Evolutionary conservation across 2,329 filamentous ascomycete genomes (phyloP).

Genomic region (Aspergillus japonicus): DNA sequence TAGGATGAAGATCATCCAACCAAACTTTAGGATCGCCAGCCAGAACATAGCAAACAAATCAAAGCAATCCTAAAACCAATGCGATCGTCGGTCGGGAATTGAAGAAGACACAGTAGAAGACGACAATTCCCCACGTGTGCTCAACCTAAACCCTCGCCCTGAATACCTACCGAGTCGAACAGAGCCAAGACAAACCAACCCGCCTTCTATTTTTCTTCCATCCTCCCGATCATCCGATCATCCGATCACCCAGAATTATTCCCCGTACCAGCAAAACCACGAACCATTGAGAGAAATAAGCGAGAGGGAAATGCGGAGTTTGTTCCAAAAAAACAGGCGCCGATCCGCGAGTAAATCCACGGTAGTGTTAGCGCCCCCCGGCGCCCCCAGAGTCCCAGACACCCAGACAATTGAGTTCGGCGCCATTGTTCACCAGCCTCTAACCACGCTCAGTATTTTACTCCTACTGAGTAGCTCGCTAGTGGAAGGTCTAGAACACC

Average conservation of each 20-base stretch:
- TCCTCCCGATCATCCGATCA: not conserved
- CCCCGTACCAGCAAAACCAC: not conserved
- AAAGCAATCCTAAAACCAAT: not conserved
- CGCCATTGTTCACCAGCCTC: too few relatives aligned
- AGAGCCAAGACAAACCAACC: not conserved
- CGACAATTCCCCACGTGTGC: not conserved
- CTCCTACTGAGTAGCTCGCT: too few relatives aligned
- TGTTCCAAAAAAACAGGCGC: not conserved
- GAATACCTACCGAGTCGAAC: too few relatives aligned
- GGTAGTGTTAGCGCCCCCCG: too few relatives aligned
- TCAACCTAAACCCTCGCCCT: not conserved
- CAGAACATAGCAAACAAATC: too few relatives aligned
- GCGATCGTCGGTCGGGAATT: not conserved
- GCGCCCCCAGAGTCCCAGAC: too few relatives aligned
- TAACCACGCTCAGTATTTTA: too few relatives aligned
- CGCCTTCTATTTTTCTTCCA: not conserved
- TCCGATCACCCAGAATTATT: not conserved
- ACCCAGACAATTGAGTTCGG: too few relatives aligned
- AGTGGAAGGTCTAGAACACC: too few relatives aligned
- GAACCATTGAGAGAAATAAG: not conserved
- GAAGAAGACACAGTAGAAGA: not conserved
- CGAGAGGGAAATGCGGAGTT: too few relatives aligned
- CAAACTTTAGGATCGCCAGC: too few relatives aligned
- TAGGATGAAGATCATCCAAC: not conserved
- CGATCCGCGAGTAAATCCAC: not conserved